These are phyloP conservation scores for Ophiosphaerella narmari DNA, from an alignment of 2,329 filamentous ascomycete genomes.

Conservation along the genomic window DNA sequence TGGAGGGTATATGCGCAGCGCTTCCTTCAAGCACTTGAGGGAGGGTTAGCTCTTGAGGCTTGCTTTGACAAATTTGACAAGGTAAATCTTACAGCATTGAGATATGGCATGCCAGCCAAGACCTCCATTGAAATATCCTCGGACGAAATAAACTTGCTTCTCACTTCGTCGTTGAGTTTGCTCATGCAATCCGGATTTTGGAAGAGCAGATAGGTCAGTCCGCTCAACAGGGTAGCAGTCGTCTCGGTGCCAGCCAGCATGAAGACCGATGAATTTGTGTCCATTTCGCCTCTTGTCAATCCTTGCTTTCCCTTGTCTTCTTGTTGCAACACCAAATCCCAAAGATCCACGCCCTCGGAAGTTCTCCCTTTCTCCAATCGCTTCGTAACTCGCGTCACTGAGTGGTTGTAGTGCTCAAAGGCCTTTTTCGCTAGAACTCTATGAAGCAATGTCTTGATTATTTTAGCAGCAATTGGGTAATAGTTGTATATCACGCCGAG, in stretches of 20 bases:
- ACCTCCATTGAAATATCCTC: conserved; percentile 25
- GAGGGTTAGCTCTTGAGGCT: too few relatives aligned
- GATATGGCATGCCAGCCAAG: conserved; percentile 37
- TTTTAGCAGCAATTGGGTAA: background rate
- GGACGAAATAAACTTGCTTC: conserved; percentile 13
- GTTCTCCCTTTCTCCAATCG: conserved; percentile 27
- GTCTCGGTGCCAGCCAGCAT: conserved; percentile 37
- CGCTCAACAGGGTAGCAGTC: conserved; percentile 35
- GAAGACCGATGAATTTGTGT: conserved; percentile 31
- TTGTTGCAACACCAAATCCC: conserved; percentile 43
- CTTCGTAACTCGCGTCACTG: conserved; percentile 24
- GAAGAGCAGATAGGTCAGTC: conserved; percentile 42
- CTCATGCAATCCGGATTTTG: conserved; percentile 11
- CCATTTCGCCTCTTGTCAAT: conserved; percentile 32
- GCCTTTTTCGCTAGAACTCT: background rate
- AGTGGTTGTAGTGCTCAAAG: conserved; percentile 15
- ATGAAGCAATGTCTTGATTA: background rate
- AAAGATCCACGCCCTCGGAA: conserved; percentile 42
- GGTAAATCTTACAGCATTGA: conserved; percentile 24
- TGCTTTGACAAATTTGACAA: too few relatives aligned
- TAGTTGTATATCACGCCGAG: background rate
- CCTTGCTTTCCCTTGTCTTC: conserved; percentile 23
- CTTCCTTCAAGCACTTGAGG: conserved; percentile 31
- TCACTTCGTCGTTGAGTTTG: conserved; percentile 22
- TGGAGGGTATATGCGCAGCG: conserved; percentile 41